Percentiles rank a stretch among this genome's conserved stretches.
Conservation (phyloP, 352 stramenopile genomes). For the Phytophthora citrophthora region DNA sequence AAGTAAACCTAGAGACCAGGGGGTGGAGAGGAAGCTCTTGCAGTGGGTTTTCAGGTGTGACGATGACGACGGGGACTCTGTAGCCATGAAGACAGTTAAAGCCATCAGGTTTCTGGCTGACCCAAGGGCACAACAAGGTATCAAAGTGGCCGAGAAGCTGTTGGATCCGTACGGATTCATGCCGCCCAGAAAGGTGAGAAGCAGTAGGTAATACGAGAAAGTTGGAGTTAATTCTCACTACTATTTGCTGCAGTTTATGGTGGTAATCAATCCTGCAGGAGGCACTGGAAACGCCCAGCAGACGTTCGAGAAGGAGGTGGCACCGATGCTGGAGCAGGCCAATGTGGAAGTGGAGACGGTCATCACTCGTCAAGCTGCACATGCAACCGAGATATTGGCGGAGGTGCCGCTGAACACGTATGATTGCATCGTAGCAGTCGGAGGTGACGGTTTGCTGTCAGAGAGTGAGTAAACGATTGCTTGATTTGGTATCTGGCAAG, state of each 20-base stretch:
- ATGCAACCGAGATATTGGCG: constrained; percentile 62
- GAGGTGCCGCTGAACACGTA: constrained; percentile 55
- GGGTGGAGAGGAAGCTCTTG: constrained; percentile 35
- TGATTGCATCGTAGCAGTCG: constrained; percentile 71
- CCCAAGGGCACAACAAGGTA: constrained; percentile 33
- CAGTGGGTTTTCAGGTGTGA: constrained; percentile 59
- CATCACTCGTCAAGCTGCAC: constrained; percentile 54
- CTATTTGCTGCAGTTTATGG: constrained; percentile 51
- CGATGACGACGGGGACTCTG: constrained; percentile 34
- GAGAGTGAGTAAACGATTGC: constrained; percentile 52
- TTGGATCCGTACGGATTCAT: constrained; percentile 46
- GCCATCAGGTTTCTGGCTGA: constrained; percentile 56
- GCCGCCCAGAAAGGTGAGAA: constrained; percentile 22
- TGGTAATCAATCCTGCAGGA: constrained; percentile 76
- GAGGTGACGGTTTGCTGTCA: constrained; percentile 70
- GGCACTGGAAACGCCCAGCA: constrained; percentile 58
- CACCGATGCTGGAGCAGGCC: constrained; percentile 58
- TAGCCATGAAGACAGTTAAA: constrained; percentile 38
- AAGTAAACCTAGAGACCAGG: constrained; percentile 20
- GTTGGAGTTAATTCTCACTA: background rate
- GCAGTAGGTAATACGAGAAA: background rate
- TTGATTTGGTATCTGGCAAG: background rate
- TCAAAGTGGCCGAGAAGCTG: constrained; percentile 37
- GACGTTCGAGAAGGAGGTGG: constrained; percentile 57
- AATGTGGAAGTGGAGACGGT: constrained; percentile 63